These are phyloP conservation scores for Aspergillus sp. DNA, from an alignment of 2,329 filamentous ascomycete species.

Conservation along the genomic window DNA sequence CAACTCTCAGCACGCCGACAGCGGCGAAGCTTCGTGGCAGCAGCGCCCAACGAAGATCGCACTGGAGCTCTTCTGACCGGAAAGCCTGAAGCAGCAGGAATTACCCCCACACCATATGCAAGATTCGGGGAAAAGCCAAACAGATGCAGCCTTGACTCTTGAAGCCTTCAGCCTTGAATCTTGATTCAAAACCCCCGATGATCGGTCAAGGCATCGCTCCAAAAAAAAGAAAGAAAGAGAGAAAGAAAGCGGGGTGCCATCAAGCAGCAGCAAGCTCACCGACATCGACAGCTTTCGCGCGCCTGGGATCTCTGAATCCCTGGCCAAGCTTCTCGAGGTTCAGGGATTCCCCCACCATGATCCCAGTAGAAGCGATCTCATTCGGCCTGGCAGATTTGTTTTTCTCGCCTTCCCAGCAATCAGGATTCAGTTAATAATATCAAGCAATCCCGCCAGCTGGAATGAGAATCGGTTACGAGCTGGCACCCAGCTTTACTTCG, in stretches of 20 bases:
- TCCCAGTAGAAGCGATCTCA: slow-evolving; percentile 1
- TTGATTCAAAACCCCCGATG: slow-evolving; percentile 2
- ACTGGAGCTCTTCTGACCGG: neutral
- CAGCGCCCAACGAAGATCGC: slow-evolving; percentile 3
- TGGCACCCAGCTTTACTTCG: neutral
- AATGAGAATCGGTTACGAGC: neutral
- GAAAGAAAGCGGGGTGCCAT: neutral
- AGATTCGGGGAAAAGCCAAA: neutral
- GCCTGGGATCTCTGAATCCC: slow-evolving; percentile 10
- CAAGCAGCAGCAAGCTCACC: neutral
- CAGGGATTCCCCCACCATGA: slow-evolving; percentile 22
- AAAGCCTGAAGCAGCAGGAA: slow-evolving; percentile 4
- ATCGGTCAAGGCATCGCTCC: neutral
- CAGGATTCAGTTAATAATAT: slow-evolving; percentile 1
- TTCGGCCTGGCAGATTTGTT: slow-evolving; percentile 4
- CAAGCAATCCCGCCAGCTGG: neutral
- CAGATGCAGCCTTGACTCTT: neutral
- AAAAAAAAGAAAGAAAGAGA: neutral
- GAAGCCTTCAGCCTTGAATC: neutral
- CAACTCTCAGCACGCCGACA: neutral
- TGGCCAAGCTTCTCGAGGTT: slow-evolving; percentile 23
- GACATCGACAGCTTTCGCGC: slow-evolving; percentile 11
- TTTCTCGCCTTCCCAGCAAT: slow-evolving; percentile 5
- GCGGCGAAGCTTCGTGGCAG: slow-evolving; percentile 1
- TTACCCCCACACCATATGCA: slow-evolving; percentile 1